phyloP scores from a whole-genome alignment of 225 moss, liverwort and hornwort genomes.

The Polytrichum formosum region DNA sequence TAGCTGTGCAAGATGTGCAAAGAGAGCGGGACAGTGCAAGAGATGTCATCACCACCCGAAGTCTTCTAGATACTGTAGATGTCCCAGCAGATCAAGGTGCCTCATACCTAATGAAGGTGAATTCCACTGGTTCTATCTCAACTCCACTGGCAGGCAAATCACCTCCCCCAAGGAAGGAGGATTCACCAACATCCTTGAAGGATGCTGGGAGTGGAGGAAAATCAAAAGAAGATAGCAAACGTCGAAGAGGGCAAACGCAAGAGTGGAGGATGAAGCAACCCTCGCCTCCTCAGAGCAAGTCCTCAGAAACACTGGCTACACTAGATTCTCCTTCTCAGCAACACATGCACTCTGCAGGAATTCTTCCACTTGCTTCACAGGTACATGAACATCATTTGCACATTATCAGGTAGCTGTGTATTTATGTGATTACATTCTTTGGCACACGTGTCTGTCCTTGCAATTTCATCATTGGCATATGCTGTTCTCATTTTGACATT shows the following conservation, averaged over 20 bases:
- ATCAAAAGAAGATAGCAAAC: conserved; percentile 72
- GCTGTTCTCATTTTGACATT: no score
- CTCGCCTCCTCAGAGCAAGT: conserved; percentile 48
- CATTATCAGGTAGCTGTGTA: no score
- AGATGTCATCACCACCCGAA: conserved; percentile 11
- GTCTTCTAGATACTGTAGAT: conserved; percentile 5
- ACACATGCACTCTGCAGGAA: conserved; percentile 31
- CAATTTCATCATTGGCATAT: no score
- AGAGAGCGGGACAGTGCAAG: conserved; percentile 57
- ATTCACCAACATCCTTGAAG: conserved; percentile 34
- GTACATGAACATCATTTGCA: conserved; percentile 12
- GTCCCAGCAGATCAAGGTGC: conserved; percentile 14
- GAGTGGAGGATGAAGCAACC: conserved; percentile 98
- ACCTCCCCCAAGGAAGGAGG: conserved; percentile 51
- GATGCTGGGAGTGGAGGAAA: conserved; percentile 61
- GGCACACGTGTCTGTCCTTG: no score
- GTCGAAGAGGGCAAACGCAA: conserved; percentile 83
- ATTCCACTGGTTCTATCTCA: conserved; percentile 24
- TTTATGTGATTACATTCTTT: no score
- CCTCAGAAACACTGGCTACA: conserved; percentile 26
- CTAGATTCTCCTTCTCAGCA: conserved; percentile 27
- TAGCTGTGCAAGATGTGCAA: conserved; percentile 77
- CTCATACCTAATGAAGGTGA: conserved; percentile 15
- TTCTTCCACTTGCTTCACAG: conserved; percentile 67
- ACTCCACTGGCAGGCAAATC: conserved; percentile 37